phyloP scores from a whole-genome alignment of 805 yeast genomes.

The Ogataea ramenticola region DNA sequence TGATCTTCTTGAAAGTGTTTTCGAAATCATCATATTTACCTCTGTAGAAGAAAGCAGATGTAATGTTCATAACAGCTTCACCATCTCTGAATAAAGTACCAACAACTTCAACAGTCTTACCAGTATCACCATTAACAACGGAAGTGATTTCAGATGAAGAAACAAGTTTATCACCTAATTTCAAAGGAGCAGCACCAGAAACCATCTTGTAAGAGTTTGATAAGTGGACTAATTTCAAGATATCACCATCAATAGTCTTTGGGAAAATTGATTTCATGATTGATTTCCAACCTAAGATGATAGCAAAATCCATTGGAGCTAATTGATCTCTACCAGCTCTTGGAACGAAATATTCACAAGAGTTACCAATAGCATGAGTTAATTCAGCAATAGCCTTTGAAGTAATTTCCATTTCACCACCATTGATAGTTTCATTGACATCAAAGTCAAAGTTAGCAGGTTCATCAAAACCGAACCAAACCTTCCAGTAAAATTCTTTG shows the following conservation, averaged over 20 bases:
- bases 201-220: conserved; percentile 91
- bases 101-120: conserved; percentile 92
- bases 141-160: conserved; percentile 81
- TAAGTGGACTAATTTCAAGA: conserved; percentile 87
- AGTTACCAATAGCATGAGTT: conserved; percentile 95
- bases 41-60: conserved; percentile 93
- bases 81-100: conserved; percentile 79
- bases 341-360: conserved; percentile 90
- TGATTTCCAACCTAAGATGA: conserved; percentile 97
- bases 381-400: conserved; percentile 80
- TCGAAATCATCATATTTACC: conserved; percentile 84
- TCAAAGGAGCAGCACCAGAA: conserved; percentile 85
- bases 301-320: conserved; percentile 99
- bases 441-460: conserved; percentile 66
- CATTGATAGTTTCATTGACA: conserved; percentile 63
- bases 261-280: conserved; percentile 99
- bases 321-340: conserved; percentile 76
- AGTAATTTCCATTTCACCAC: conserved; percentile 60
- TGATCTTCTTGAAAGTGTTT: conserved; percentile 83
- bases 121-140: conserved; percentile 84
- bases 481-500: conserved; percentile 93
- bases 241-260: conserved; percentile 89
- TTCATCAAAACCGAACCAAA: conserved; percentile 74
- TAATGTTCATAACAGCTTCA: conserved; percentile 84
- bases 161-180: conserved; percentile 79